A percentile compares a stretch with the other conserved stretches of the same genome.
These are phyloP conservation scores for Melianthus villosus DNA, from an alignment of 441 rosid genomes.

Conservation along the genomic window DNA sequence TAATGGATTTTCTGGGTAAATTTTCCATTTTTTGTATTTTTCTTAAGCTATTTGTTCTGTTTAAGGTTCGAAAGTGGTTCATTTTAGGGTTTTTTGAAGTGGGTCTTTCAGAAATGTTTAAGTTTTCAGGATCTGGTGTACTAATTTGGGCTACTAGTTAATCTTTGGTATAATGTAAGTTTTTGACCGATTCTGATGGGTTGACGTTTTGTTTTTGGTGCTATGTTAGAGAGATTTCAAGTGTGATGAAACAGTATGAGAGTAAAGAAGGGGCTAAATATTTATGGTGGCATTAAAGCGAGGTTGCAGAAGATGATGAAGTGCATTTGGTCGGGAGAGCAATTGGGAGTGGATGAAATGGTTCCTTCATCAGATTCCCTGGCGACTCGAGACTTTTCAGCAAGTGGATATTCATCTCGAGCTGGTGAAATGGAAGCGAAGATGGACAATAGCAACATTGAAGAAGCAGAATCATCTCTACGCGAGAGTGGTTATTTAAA, in stretches of 20 bases:
- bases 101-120: no score
- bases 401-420: constrained; percentile 44
- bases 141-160: no score
- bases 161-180: constrained; percentile 1
- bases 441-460: constrained; percentile 51
- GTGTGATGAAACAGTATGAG: constrained; percentile 29
- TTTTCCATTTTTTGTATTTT: constrained; percentile 13
- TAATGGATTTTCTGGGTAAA: constrained; percentile 9
- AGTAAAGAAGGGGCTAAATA: constrained; percentile 31
- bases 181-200: background rate
- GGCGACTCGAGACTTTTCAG: constrained; percentile 49
- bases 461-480: constrained; percentile 65
- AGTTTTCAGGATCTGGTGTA: no score
- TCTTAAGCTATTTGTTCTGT: background rate
- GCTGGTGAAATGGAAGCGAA: constrained; percentile 36
- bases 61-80: no score
- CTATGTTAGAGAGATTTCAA: constrained; percentile 19
- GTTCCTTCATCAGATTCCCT: constrained; percentile 52
- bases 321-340: constrained; percentile 52
- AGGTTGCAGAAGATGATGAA: constrained; percentile 45
- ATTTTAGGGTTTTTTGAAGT: no score
- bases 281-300: constrained; percentile 18
- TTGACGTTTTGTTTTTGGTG: constrained; percentile 7
- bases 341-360: constrained; percentile 28
- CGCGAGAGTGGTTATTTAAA: constrained; percentile 62